Base-by-base conservation (phyloP, 257 asterid genomes). In the Plectranthus barbatus region DNA sequence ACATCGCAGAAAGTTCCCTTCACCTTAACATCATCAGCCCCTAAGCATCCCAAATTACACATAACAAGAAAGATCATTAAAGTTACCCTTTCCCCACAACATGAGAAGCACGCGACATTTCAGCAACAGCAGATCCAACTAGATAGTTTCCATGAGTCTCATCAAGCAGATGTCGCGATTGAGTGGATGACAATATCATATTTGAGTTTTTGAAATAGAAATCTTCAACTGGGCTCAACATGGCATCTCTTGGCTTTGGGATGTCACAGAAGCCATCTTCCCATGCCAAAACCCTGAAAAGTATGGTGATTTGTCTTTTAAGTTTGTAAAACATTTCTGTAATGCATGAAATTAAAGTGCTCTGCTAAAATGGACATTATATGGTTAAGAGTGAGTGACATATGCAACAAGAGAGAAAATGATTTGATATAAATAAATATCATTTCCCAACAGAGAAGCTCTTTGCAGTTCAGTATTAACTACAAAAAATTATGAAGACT, bases 261-360 rank as follows among this genome's bases (percentile, higher is more conserved):
- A 48, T 60, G 67, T 83, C 78, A 72, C 64, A 83, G 70, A 77
- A 80, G 63, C 97, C 89, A 76, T 92, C 97, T 77, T 89, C 95
- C 96, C 96, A 92, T 31, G 72, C 76, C 87, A 89, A 77, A 74
- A 79, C 70, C 93, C 99, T 92, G 90, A 66, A 72, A 77, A 20
- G 37, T 23, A 67, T 77, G 50, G 58, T 53, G 57, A 47, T 42
- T 60, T 52, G 39, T 51, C 44, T 44, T 69, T 59, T 50, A 58
- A 21, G 46, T 23, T 23, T 19, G 19, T 51, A 54, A 39, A 60
- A 6, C 13, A 29, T 48, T 41, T 56, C 48, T 23, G 13, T 6
- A 71, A 39, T 40, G 24, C 33, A 37, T 26, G 68, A 17, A 23
- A 31, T 42, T 36, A 12, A 54, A 24, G 18, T 33, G 21, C 58